These are phyloP conservation scores for Exophiala spinifera DNA, from an alignment of 2,329 filamentous ascomycete genomes.

Conservation along the genomic window DNA sequence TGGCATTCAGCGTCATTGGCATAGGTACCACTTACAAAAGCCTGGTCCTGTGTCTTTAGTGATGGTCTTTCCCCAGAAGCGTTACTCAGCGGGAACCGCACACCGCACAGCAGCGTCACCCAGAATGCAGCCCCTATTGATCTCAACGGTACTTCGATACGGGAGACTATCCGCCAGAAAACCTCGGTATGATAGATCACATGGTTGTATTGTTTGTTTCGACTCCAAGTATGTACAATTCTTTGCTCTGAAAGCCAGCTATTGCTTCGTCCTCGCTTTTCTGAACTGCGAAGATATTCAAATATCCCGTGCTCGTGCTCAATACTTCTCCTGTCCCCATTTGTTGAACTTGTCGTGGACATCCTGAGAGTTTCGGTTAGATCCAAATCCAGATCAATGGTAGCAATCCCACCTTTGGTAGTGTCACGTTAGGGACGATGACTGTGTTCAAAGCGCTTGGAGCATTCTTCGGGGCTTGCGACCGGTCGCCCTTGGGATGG, in stretches of 20 bases:
- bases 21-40: too few species aligned
- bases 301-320: neutral
- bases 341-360: slow-evolving; percentile 99
- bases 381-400: neutral
- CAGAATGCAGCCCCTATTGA: too few species aligned
- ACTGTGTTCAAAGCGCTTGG: slow-evolving; percentile 94
- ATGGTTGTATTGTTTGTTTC: neutral
- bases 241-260: neutral
- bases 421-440: slow-evolving; percentile 86
- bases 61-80: too few species aligned
- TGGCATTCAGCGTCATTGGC: too few species aligned
- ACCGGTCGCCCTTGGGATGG: slow-evolving; percentile 80
- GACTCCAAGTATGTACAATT: neutral
- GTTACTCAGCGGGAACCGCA: too few species aligned
- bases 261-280: slow-evolving; percentile 2
- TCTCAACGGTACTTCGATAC: too few species aligned
- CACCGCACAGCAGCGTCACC: too few species aligned
- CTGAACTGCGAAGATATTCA: neutral
- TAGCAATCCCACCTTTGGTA: slow-evolving; percentile 65
- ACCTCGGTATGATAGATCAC: neutral
- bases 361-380: slow-evolving; percentile 51
- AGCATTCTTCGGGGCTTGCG: slow-evolving; percentile 74
- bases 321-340: slow-evolving; percentile 97
- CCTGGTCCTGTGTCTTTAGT: too few species aligned
- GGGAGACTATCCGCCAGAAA: too few species aligned